Evolutionary conservation across 768 basidiomycete species (phyloP), one percentile per base, ranked within the genome.

Genomic region (Lanmaoa pseudosensibilis): DNA sequence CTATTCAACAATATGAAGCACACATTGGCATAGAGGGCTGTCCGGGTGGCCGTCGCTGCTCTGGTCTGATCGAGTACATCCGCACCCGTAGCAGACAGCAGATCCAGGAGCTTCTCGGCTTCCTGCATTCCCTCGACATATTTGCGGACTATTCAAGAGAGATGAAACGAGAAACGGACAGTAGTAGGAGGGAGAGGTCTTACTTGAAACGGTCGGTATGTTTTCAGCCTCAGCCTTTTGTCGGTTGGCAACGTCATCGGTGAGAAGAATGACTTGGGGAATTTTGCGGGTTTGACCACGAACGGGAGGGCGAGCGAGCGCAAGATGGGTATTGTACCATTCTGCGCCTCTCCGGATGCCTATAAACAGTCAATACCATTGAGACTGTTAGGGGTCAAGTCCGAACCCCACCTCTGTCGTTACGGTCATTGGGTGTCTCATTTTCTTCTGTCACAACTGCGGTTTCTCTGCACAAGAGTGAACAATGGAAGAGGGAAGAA

Each of bases 361-460:
- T 94, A 60, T 27, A n/a, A 1, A 52, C 9, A 5, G 13, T 66
- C 23, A 47, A n/a, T 5, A 4, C 0, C 7, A 34, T 15, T 0
- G n/a, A 38, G 6, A 32, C 10, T 4, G 3, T 4, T 7, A 15
- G 7, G 9, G 3, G 2, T 10, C 2, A 23, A 30, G 13, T 16
- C 7, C 32, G 7, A 67, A 27, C 13, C 27, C 18, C 56, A 92
- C 94, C 89, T 82, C 97, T 77, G 68, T 98, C 97, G 66, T 98
- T 98, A 27, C 90, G 80, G 68, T 99, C 97, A 63, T 98, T 98
- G 0, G 94, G 92, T 0, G 84, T 85, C 73, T 95, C 92, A 5
- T 79, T 85, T 53, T 88, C 85, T 59, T 88, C 84, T 16, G 90
- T 78, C 39, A 90, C 77, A 11, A 93, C 81, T 0, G 89, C 90